These are phyloP conservation scores for Steccherinum ochraceum DNA, from an alignment of 768 basidiomycete genomes.

Conservation along the genomic window DNA sequence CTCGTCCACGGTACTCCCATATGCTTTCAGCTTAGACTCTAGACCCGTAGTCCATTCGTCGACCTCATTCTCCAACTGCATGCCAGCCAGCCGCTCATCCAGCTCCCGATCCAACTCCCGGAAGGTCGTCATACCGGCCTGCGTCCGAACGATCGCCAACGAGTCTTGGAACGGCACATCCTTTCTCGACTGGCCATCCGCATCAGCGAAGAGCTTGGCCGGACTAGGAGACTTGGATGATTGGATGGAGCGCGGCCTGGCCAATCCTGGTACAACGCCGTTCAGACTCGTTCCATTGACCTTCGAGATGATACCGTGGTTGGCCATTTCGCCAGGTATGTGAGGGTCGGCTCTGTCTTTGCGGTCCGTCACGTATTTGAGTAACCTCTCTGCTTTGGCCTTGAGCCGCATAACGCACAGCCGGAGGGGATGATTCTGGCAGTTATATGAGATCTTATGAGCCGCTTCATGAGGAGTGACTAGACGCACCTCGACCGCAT, in stretches of 20 bases:
- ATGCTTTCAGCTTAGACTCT: constrained; percentile 16
- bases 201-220: constrained; percentile 13
- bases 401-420: constrained; percentile 75
- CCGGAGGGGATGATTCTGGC: constrained; percentile 82
- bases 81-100: constrained; percentile 20
- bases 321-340: constrained; percentile 43
- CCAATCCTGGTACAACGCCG: constrained; percentile 41
- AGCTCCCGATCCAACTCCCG: constrained; percentile 50
- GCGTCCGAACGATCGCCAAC: constrained; percentile 63
- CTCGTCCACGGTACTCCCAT: constrained; percentile 17
- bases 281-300: constrained; percentile 28
- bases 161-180: constrained; percentile 58
- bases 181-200: constrained; percentile 21
- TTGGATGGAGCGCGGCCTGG: constrained; percentile 35
- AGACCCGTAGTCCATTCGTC: constrained; percentile 5
- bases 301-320: constrained; percentile 14
- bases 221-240: constrained; percentile 25
- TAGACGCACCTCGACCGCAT: constrained; percentile 74
- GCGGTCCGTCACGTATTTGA: constrained; percentile 85
- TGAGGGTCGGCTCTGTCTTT: constrained; percentile 71
- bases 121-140: constrained; percentile 70
- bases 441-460: background rate
- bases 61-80: constrained; percentile 5
- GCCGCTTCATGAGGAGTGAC: background rate
- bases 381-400: constrained; percentile 77